Percentiles rank a stretch among this genome's conserved stretches.
These are phyloP conservation scores for Gossypium bickii DNA, from an alignment of 345 rosid species.

Conservation along the genomic window DNA sequence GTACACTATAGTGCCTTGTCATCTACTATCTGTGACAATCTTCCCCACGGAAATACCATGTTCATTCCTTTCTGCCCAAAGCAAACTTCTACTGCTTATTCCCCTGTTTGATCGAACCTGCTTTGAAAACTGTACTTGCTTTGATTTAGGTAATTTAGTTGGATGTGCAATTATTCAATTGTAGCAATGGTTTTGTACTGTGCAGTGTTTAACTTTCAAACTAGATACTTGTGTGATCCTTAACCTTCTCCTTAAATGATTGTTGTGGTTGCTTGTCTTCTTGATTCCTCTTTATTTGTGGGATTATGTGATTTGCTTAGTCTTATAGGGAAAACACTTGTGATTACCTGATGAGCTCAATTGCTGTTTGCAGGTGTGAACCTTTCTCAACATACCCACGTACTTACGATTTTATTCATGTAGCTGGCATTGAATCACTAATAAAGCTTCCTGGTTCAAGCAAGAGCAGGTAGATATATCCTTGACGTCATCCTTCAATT, in stretches of 20 bases:
- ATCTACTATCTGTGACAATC: not conserved
- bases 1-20: not conserved
- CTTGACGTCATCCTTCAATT: not conserved
- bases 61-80: not conserved
- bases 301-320: not conserved
- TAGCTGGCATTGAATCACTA: conserved; percentile 71
- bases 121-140: conserved; percentile 2
- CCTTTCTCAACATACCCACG: conserved; percentile 99
- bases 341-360: conserved; percentile 12
- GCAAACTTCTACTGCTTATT: not conserved
- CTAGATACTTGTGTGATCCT: not conserved
- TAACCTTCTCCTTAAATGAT: not conserved
- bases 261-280: not conserved
- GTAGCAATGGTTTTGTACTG: not conserved
- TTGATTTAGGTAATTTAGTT: not conserved
- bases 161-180: not conserved
- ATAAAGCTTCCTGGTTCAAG: conserved; percentile 41
- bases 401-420: conserved; percentile 86
- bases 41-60: not conserved
- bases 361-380: conserved; percentile 73
- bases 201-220: not conserved
- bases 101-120: not conserved
- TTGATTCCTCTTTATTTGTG: not conserved
- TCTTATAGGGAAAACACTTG: not conserved
- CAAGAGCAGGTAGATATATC: conserved; percentile 45